Base-by-base conservation (phyloP, 2,329 filamentous ascomycete genomes). In the Calonectria hongkongensis region DNA sequence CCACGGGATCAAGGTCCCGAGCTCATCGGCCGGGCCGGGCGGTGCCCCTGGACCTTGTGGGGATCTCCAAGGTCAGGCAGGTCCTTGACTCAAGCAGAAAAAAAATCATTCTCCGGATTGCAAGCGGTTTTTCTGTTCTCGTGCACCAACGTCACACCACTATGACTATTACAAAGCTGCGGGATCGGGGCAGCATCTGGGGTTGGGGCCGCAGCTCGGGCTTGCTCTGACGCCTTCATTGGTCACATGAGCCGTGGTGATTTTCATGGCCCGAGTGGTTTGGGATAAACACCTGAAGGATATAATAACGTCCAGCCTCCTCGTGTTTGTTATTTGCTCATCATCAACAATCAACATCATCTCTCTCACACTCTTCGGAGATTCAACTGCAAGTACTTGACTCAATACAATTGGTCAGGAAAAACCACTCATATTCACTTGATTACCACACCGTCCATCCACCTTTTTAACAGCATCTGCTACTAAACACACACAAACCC, bases 241-340 rank as follows among this genome's bases (percentile, higher is more conserved):
- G 72, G 68, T 75, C 74, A 75, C 48, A 65, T 71, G 70, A 66
- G 62, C 56, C n/a, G 25, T 51, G 21, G 8, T 36, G 67, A 71
- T n/a, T 41, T 71, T 76, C 50, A 70, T 75, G 70, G 74, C 73
- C 74, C 73, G 39, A 71, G 73, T 70, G 73, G 73, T 66, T 71
- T 74, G 60, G 54, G 62, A 41, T n/a, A 48, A 18, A 51, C 28
- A 25, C 18, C 39, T 54, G 50, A 50, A 48, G 47, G 39, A 45
- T 67, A 66, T 76, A 78, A 79, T 79, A 79, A 79, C 51, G 69
- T 73, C 60, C 69, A 58, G 60, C 47, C 30, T 48, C 75, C 63
- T 68, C 68, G 27, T 65, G 30, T 54, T 28, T 18, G 25, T 30
- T 41, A 39, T 21, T 36, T 56, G 43, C 45, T 73, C 71, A 66